Percentiles rank a stretch among this genome's conserved stretches.
phyloP scores from a whole-genome alignment of 805 yeast genomes.

The Candida cerambycidarum region DNA sequence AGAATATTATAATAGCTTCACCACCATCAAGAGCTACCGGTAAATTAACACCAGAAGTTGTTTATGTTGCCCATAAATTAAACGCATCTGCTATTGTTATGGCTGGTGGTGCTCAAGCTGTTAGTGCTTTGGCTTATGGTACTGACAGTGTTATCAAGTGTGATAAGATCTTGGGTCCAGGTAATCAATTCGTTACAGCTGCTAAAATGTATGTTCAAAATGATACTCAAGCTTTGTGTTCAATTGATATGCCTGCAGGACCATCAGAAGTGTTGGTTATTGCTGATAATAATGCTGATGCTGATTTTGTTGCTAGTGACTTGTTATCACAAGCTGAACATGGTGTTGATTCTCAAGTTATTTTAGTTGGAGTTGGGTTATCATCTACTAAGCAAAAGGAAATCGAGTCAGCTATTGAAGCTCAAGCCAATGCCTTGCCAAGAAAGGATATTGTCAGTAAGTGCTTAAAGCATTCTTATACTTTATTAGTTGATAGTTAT shows the following conservation, averaged over 20 bases:
- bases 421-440: constrained; percentile 81
- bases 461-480: constrained; percentile 89
- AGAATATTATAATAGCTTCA: constrained; percentile 86
- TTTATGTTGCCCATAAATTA: constrained; percentile 92
- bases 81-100: constrained; percentile 88
- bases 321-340: constrained; percentile 97
- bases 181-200: constrained; percentile 98
- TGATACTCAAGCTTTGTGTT: constrained; percentile 91
- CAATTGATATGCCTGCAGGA: constrained; percentile 99
- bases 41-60: constrained; percentile 92
- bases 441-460: constrained; percentile 91
- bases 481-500: constrained; percentile 63
- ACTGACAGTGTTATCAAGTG: constrained; percentile 89
- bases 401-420: constrained; percentile 79
- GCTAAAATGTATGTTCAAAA: constrained; percentile 98
- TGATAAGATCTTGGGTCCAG: constrained; percentile 97
- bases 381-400: constrained; percentile 56
- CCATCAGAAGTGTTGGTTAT: constrained; percentile 97
- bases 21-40: constrained; percentile 93
- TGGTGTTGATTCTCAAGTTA: constrained; percentile 97
- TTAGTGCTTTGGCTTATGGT: constrained; percentile 98
- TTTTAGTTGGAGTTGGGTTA: constrained; percentile 79
- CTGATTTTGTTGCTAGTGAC: constrained; percentile 96
- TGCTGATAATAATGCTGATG: constrained; percentile 85
- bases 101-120: constrained; percentile 99